Conservation (phyloP, 495 filamentous ascomycete species). For the Penicillium coffeae region DNA sequence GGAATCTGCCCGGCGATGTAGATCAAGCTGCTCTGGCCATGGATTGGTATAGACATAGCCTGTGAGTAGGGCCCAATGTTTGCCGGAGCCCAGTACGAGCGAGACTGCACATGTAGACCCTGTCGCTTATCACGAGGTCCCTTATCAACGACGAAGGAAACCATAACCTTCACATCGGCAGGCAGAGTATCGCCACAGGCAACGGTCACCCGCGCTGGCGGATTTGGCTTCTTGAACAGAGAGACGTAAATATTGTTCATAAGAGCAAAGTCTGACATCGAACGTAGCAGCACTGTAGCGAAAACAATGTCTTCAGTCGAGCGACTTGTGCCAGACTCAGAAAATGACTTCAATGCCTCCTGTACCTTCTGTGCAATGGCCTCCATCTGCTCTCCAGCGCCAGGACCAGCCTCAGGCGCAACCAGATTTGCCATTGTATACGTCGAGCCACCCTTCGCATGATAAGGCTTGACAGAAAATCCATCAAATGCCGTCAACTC, state of each 20-base stretch:
- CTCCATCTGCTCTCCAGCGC: conserved; percentile 42
- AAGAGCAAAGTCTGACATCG: conserved; percentile 70
- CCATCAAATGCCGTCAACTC: conserved; percentile 5
- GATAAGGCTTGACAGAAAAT: conserved; percentile 10
- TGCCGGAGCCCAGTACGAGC: conserved; percentile 95
- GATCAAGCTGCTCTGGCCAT: conserved; percentile 33
- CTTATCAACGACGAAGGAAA: conserved; percentile 48
- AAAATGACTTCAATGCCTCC: conserved; percentile 20
- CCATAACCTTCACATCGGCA: conserved; percentile 53
- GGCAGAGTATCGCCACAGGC: conserved; percentile 66
- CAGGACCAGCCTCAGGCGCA: conserved; percentile 36
- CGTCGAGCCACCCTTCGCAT: conserved; percentile 20
- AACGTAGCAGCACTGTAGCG: conserved; percentile 70
- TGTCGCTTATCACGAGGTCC: conserved; percentile 33
- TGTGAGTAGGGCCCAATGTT: conserved; percentile 98
- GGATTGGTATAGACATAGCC: conserved; percentile 61
- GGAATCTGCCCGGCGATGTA: conserved; percentile 89
- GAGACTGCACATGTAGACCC: conserved; percentile 85
- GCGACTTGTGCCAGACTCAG: conserved; percentile 14
- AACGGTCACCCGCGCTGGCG: conserved; percentile 79
- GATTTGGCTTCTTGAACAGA: conserved; percentile 69
- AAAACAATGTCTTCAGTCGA: conserved; percentile 61
- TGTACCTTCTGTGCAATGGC: conserved; percentile 37
- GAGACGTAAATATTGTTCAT: conserved; percentile 72
- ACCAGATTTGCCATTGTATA: conserved; percentile 45